phyloP scores from a whole-genome alignment of 2,329 filamentous ascomycete genomes.

The Byssochlamys sp. region DNA sequence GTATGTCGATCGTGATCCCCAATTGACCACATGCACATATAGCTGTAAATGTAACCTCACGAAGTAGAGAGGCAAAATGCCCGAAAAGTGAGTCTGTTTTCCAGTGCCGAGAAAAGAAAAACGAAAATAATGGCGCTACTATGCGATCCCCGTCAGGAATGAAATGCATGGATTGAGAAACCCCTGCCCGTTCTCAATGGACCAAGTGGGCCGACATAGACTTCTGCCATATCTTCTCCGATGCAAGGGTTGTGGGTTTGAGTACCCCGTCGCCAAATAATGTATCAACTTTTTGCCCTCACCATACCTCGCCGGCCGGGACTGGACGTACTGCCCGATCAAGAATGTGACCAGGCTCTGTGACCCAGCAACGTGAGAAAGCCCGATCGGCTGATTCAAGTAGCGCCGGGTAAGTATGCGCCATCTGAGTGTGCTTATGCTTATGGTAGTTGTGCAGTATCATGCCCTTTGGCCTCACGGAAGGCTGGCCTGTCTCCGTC shows the following conservation, averaged over 20 bases:
- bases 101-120: neutral
- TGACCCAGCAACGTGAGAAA: neutral
- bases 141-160: neutral
- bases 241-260: neutral
- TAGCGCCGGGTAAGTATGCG: neutral
- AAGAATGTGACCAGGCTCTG: neutral
- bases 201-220: neutral
- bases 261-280: neutral
- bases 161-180: neutral
- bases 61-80: neutral
- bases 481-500: neutral
- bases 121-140: neutral
- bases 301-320: neutral
- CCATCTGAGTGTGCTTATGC: neutral
- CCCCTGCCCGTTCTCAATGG: neutral
- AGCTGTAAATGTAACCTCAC: neutral
- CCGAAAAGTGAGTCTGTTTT: neutral
- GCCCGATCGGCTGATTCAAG: neutral
- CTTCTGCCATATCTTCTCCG: neutral
- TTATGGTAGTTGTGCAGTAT: neutral
- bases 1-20: neutral
- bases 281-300: neutral
- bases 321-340: neutral
- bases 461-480: neutral
- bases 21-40: neutral